These are phyloP conservation scores for Brettanomyces sp. DNA, from an alignment of 805 yeast genomes.

Conservation along the genomic window DNA sequence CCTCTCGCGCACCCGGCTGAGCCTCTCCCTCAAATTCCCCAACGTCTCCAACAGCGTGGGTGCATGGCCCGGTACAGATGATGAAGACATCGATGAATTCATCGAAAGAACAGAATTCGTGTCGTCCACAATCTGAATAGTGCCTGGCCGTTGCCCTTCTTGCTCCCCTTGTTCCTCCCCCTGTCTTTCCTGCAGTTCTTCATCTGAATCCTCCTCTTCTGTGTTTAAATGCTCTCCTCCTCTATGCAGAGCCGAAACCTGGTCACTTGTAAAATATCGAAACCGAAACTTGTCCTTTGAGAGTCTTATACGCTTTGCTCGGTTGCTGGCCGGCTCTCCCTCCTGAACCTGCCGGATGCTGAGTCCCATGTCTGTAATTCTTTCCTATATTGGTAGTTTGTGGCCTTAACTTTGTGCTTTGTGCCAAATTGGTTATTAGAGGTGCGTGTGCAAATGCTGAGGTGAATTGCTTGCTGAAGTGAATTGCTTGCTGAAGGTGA, in stretches of 20 bases:
- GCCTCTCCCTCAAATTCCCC: neutral
- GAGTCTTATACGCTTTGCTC: neutral
- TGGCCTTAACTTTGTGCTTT: neutral
- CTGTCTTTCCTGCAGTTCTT: neutral
- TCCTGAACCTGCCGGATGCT: neutral
- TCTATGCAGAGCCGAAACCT: neutral
- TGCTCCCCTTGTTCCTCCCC: neutral
- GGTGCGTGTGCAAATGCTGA: no score
- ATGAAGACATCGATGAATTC: neutral
- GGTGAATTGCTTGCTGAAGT: no score
- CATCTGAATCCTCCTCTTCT: neutral
- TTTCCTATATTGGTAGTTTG: no score
- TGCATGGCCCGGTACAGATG: neutral
- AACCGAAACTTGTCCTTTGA: neutral
- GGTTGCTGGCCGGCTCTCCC: neutral
- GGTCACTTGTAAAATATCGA: neutral
- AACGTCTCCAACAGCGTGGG: neutral
- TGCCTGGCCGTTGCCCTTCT: neutral
- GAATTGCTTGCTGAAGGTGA: no score
- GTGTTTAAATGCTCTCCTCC: neutral
- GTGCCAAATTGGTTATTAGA: no score
- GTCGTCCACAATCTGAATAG: neutral
- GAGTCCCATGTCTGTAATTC: neutral
- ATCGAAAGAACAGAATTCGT: neutral
- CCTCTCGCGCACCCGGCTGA: neutral